Percentiles rank a stretch among this genome's conserved stretches.
These are phyloP conservation scores for Pichia sp. DNA, from an alignment of 1,139 yeast genomes.

Conservation along the genomic window DNA sequence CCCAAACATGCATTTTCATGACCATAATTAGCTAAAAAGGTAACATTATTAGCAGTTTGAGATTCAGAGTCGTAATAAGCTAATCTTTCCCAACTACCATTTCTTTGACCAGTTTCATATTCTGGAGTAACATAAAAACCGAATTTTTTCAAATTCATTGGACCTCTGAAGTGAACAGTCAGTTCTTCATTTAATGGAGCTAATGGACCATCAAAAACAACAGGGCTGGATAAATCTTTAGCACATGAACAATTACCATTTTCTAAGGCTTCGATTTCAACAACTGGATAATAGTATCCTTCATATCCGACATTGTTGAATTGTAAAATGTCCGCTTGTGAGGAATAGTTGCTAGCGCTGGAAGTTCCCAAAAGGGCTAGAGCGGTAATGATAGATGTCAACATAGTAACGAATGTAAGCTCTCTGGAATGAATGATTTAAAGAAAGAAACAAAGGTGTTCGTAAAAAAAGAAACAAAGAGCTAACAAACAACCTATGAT, in stretches of 20 bases:
- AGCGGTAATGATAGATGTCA: not conserved
- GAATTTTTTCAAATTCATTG: conserved; percentile 54
- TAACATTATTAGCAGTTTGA: conserved; percentile 47
- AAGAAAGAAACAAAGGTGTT: not conserved
- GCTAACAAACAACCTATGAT: not conserved
- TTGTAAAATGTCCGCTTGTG: conserved; percentile 37
- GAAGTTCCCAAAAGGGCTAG: not conserved
- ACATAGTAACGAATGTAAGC: not conserved
- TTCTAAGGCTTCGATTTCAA: conserved; percentile 35
- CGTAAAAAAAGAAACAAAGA: not conserved
- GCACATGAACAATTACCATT: conserved; percentile 52
- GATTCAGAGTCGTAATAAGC: conserved; percentile 40
- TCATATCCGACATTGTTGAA: conserved; percentile 59
- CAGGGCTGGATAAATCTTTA: conserved; percentile 33
- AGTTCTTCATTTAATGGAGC: conserved; percentile 65
- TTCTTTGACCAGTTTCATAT: conserved; percentile 29
- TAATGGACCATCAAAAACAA: conserved; percentile 52
- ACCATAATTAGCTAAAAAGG: conserved; percentile 54
- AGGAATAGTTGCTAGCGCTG: conserved; percentile 15
- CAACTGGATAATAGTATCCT: conserved; percentile 57
- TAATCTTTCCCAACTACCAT: conserved; percentile 39
- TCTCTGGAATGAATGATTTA: not conserved
- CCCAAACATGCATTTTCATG: conserved; percentile 55
- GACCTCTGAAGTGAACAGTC: conserved; percentile 81
- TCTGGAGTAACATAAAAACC: conserved; percentile 49